Evolutionary conservation across 2,329 filamentous ascomycete species (phyloP), one percentile per base, ranked within the genome.

Genomic region (Paracoccidioides lutzii): DNA sequence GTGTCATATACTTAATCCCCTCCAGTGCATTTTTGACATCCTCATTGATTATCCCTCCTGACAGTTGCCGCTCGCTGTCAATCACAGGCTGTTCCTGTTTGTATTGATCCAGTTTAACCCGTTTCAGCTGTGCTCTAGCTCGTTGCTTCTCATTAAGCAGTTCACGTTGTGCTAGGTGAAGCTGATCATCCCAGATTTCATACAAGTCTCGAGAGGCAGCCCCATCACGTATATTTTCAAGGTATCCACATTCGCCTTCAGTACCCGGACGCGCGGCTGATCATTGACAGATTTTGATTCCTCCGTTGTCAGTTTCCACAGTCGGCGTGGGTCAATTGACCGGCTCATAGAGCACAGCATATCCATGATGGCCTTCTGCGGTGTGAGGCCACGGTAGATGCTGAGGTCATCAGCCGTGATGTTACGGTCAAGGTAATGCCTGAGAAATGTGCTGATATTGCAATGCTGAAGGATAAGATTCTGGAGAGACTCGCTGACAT

Each of bases 11-110:
- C 44, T 40, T 33, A n/a, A 15, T 28, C 35, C 48, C 40, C 52
- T 57, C 52, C 6, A 57, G 32, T 4, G 37, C 52, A 43, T 35
- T 15, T 37, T 37, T 57, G 4, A 57, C 33, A n/a, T 57, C 45
- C 15, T 45, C 44, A 46, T 57, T 44, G 8, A 57, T 44, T 30
- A 57, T 22, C 50, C 48, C 42, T 1, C 55, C 49, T 8, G 49
- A 42, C 10, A 53, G 55, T 37, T 56, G 55, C 8, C 32, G 49
- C 30, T 48, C 55, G 44, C 41, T 41, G 22, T 53, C 50, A 37
- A 53, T 53, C 43, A 56, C 40, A 4, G 50, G 55, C 33, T 56
- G 55, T 22, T 56, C 50, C 5, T 41, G 5, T 6, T 49, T 42
- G 51, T 56, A 56, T 7, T 38, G 1, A n/a, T 46, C 50, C 2